Base-by-base conservation (phyloP, 2,329 filamentous ascomycete species). In the Aspergillus thermomutatus region DNA sequence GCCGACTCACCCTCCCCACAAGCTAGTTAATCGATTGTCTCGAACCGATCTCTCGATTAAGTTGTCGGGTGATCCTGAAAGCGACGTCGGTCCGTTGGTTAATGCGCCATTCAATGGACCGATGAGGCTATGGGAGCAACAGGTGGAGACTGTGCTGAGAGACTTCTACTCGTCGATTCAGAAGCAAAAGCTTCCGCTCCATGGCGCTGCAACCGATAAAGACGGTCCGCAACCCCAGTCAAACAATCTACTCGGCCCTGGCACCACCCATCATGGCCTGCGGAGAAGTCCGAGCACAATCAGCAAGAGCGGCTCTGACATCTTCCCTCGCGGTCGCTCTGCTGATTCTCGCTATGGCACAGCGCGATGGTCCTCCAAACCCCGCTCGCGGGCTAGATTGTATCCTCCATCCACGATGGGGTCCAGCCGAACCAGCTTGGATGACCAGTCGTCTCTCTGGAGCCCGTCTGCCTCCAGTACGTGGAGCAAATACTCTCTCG, bases 401-500 rank as follows among this genome's bases (percentile, higher is more conserved):
- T 88, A 94, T 60, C 88, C 88, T 43, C 83, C 85, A 51, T 93
- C 89, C 43, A 91, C 90, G 11, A 85, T 96, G 69, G 92, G 89
- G 25, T 97, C 93, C 0, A 97, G 92, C 69, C 86, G 92, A 51
- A 97, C 93, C 9, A 97, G 93, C 74, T 85, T 99, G 62, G 94
- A 99, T 58, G 94, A 99, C 66, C 86, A 87, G 58, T 90, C 87
- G 59, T 95, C 91, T 1, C 82, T 97, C 49, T 97, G 91, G 91
- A 97, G 91, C 66, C 94, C 94, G 10, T 91, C 91, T 21, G 83
- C 82, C 17, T 96, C 92, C n/a, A 96, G 92, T 62, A 94, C 90
- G 0, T 97, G 92, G 92, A 97, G 92, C 77, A 93, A 91, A 67
- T 90, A 94, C 69, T 97, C 93, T 0, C 82, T 96, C 58, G 91